Base-by-base conservation (phyloP, 192 early-diverging fungal genomes). In the Chytriomyces hyalinus region DNA sequence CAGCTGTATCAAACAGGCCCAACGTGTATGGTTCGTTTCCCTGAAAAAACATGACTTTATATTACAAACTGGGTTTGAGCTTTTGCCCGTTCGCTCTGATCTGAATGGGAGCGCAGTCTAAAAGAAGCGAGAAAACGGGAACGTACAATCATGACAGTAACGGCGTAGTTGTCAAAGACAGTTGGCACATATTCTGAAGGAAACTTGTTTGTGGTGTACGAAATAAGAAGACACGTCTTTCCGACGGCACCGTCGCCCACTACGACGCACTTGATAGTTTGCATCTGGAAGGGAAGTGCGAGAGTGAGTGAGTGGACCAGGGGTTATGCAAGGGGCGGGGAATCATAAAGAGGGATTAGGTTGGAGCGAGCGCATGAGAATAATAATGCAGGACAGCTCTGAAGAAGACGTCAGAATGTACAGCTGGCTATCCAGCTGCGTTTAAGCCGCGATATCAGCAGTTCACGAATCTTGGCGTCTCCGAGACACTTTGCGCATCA, bases 131-230 rank as follows among this genome's bases (percentile, higher is more conserved):
- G n/a, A 44, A 57, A 44, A 24, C 2, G 11, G 45, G 47, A 22
- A 81, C 85, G 49, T 83, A 89, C 96, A 87, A 97, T 97, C 95
- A 97, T 98, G 69, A 98, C 95, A n/a, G 95, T 97, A 26, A 96
- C 96, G 66, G 95, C 94, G 89, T 98, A 98, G 82, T 98, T 97
- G 86, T 98, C 96, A 89, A 98, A 98, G n/a, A 95, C 94, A 49
- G 96, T 98, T 28, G 96, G 96, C 44, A 96, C 94, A 81, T 98
- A 98, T 89, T 96, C 96, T 53, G 91, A 93, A 20, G 96, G 96
- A 83, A 96, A 96, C 82, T 79, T 79, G 71, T 96, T 96, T 49
- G 95, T 96, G 68, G 96, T 96, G 84, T 98, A 98, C 62, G 93
- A 94, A 78, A 98, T 96, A 76, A 98, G 88, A 44, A 98, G 87